Evolutionary conservation across 2,329 filamentous ascomycete genomes (phyloP), one percentile per base, ranked within the genome.

Genomic region (Ophiostoma novo-ulmi): DNA sequence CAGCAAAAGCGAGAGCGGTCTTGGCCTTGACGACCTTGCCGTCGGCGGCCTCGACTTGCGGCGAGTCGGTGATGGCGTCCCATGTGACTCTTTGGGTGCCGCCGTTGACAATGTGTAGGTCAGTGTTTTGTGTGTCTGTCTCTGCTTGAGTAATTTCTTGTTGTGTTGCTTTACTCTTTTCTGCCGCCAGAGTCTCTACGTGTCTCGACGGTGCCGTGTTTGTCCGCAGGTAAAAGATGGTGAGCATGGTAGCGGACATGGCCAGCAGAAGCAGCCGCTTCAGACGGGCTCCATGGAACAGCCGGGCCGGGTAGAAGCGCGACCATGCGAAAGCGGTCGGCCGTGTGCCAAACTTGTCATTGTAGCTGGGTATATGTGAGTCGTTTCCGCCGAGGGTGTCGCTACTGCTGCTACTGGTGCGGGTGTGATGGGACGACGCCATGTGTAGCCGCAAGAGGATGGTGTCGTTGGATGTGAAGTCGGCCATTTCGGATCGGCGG

Each of bases 401-500:
- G 35, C 61, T 38, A 35, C 35, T 65, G 61, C 63, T 39, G 35
- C 1, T 65, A 36, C 36, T 22, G 63, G 35, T 65, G 63, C 35
- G 63, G 17, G 61, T 31, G 36, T 65, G 35, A 20, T 17, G 22
- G 20, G 63, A 38, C 63, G 63, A 31, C 7, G 61, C 63, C 63
- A 41, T 65, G 20, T 65, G 35, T 4, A 65, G 36, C 31, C 63
- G 63, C 36, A 36, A 22, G 13, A 65, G 63, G 63, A 65, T 65
- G 63, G 63, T 65, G 36, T 65, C 63, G 63, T 65, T 39, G 63
- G 63, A 65, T 22, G 63, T 65, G 63, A 41, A 65, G 35, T 65
- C 36, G 63, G 17, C n/a, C 63, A 65, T 65, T 20, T 17, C 20
- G 31, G 13, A 3, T n/a, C 20, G 13, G 14, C 31, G 31, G 2